Conservation (phyloP, 495 filamentous ascomycete species). For the Daldinia loculata region DNA sequence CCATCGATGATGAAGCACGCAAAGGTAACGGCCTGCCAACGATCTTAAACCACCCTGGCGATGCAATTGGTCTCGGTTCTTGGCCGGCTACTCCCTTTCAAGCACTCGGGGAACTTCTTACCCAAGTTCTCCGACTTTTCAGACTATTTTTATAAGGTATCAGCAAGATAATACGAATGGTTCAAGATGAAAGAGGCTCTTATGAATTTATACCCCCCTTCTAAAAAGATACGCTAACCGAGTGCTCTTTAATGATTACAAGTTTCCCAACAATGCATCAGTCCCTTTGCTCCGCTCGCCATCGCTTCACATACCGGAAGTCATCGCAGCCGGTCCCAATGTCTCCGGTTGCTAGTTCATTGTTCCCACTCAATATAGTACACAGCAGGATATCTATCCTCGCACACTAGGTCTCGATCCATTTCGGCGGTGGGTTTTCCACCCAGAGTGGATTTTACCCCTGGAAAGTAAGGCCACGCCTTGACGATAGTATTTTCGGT, state of each 20-base stretch:
- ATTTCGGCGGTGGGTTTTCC: too few relatives aligned
- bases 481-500: not conserved
- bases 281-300: not conserved
- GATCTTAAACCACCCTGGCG: too few relatives aligned
- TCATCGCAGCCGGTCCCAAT: not conserved
- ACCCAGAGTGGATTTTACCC: too few relatives aligned
- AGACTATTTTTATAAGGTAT: too few relatives aligned
- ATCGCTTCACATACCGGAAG: not conserved
- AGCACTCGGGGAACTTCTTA: too few relatives aligned
- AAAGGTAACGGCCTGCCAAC: too few relatives aligned
- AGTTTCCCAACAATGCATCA: not conserved
- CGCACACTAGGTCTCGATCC: not conserved
- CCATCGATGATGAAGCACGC: too few relatives aligned
- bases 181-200: too few relatives aligned
- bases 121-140: too few relatives aligned
- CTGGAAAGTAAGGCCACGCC: not conserved
- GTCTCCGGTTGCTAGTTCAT: not conserved
- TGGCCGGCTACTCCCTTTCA: too few relatives aligned
- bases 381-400: not conserved
- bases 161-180: too few relatives aligned
- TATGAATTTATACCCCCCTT: not conserved
- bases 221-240: not conserved
- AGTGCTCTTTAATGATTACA: not conserved
- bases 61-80: too few relatives aligned
- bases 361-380: not conserved